Evolutionary conservation across 1,284 basidiomycete species (phyloP).

Genomic region (Exobasidium cylindrosporum): DNA sequence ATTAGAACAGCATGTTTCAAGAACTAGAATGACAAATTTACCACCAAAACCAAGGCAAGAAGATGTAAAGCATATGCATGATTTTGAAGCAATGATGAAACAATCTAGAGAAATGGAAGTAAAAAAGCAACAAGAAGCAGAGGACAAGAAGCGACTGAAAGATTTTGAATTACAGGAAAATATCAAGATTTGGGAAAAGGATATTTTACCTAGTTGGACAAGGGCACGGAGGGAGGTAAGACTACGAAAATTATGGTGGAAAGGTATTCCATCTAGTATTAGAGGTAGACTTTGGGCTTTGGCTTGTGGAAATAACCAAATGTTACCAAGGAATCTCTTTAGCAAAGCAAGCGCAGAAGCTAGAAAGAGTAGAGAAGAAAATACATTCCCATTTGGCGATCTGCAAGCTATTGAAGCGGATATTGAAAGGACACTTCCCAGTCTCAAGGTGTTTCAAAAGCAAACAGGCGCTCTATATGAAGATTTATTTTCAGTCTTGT

Average conservation of each 20-base stretch:
- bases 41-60: conserved; percentile 79
- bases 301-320: conserved; percentile 82
- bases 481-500: conserved; percentile 81
- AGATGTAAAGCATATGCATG: conserved; percentile 77
- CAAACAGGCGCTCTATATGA: conserved; percentile 76
- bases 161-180: conserved; percentile 63
- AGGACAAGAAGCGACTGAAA: conserved; percentile 23
- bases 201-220: conserved; percentile 79
- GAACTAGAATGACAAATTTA: conserved; percentile 69
- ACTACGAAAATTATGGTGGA: conserved; percentile 82
- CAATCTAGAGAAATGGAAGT: conserved; percentile 31
- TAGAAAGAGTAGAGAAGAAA: conserved; percentile 66
- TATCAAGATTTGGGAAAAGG: conserved; percentile 70
- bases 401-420: conserved; percentile 76
- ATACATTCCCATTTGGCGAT: conserved; percentile 63
- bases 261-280: conserved; percentile 80
- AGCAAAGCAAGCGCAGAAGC: conserved; percentile 68
- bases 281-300: conserved; percentile 82
- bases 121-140: conserved; percentile 31
- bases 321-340: conserved; percentile 61
- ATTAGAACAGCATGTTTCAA: conserved; percentile 57
- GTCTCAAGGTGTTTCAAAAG: conserved; percentile 79
- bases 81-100: conserved; percentile 91
- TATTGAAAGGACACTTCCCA: conserved; percentile 74
- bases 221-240: conserved; percentile 66